These are phyloP conservation scores for Cenchrus americanus DNA, from an alignment of 176 grass and related monocot species.

Conservation along the genomic window DNA sequence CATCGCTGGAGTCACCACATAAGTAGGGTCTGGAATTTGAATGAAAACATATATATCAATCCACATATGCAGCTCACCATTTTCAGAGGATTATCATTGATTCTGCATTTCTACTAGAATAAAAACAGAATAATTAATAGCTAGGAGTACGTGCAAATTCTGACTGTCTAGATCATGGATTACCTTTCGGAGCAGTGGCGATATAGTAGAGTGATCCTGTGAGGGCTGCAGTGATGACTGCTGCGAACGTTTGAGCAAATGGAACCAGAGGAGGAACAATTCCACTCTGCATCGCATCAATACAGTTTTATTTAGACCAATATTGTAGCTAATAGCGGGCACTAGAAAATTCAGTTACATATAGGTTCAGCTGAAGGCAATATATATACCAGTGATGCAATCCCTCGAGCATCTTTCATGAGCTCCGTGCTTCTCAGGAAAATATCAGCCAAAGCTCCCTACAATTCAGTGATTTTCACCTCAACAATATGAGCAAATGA, in stretches of 20 bases:
- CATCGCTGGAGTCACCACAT: constrained; percentile 80
- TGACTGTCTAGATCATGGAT: background rate
- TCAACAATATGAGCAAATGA: constrained; percentile 8
- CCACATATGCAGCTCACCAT: background rate
- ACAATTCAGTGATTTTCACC: constrained; percentile 8
- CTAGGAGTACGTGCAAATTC: constrained; percentile 10
- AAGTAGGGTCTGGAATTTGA: constrained; percentile 86
- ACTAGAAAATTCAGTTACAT: background rate
- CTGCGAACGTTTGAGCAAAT: constrained; percentile 94
- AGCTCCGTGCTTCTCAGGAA: constrained; percentile 87
- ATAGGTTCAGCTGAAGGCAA: background rate
- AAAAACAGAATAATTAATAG: background rate
- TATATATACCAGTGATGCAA: constrained; percentile 72
- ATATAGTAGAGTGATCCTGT: constrained; percentile 92
- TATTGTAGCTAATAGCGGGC: background rate
- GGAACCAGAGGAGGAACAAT: constrained; percentile 86
- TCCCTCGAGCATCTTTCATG: constrained; percentile 87
- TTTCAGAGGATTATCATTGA: background rate
- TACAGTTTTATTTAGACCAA: constrained; percentile 24
- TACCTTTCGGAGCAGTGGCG: constrained; percentile 83
- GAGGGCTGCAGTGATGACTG: constrained; percentile 85
- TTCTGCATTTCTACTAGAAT: background rate
- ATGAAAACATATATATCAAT: background rate
- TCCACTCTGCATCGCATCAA: constrained; percentile 58
- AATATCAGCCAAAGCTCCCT: constrained; percentile 86